Percentiles rank a stretch among this genome's conserved stretches.
These are phyloP conservation scores for Cladosporium sp. DNA, from an alignment of 2,329 filamentous ascomycete genomes.

Conservation along the genomic window DNA sequence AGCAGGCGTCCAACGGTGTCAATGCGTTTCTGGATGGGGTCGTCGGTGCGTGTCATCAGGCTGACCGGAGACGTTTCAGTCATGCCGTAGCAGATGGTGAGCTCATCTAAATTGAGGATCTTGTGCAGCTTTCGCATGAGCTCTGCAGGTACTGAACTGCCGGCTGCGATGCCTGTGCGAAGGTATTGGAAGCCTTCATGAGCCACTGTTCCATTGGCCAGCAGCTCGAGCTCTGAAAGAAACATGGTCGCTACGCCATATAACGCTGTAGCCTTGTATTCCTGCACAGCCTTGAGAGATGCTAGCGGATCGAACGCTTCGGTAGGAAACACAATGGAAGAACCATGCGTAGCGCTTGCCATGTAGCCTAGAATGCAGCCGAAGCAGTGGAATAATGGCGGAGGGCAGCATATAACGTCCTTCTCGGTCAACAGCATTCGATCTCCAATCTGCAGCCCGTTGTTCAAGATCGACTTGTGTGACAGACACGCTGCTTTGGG, in stretches of 20 bases:
- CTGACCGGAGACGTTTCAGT: constrained; percentile 76
- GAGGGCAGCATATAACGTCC: constrained; percentile 66
- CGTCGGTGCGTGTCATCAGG: constrained; percentile 75
- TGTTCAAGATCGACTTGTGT: constrained; percentile 86
- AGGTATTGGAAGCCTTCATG: constrained; percentile 60
- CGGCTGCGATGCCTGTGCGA: constrained; percentile 87
- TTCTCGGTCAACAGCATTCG: constrained; percentile 73
- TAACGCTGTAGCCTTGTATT: constrained; percentile 62
- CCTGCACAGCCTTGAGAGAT: constrained; percentile 60
- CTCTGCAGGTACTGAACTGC: constrained; percentile 75
- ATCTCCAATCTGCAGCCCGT: constrained; percentile 76
- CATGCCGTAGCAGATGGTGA: constrained; percentile 97
- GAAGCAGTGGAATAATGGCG: constrained; percentile 68
- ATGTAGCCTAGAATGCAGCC: constrained; percentile 91
- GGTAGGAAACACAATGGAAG: constrained; percentile 76
- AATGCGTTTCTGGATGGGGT: constrained; percentile 69
- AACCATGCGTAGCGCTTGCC: constrained; percentile 82
- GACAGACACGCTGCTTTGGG: constrained; percentile 86
- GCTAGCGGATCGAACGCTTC: constrained; percentile 82
- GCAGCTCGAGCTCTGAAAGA: constrained; percentile 74
- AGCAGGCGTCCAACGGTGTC: constrained; percentile 74
- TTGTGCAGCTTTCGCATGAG: constrained; percentile 74
- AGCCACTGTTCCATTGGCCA: constrained; percentile 39
- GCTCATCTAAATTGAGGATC: constrained; percentile 68
- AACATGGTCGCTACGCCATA: constrained; percentile 97